Conservation (phyloP, 768 basidiomycete genomes). For the Podaxis sp. region DNA sequence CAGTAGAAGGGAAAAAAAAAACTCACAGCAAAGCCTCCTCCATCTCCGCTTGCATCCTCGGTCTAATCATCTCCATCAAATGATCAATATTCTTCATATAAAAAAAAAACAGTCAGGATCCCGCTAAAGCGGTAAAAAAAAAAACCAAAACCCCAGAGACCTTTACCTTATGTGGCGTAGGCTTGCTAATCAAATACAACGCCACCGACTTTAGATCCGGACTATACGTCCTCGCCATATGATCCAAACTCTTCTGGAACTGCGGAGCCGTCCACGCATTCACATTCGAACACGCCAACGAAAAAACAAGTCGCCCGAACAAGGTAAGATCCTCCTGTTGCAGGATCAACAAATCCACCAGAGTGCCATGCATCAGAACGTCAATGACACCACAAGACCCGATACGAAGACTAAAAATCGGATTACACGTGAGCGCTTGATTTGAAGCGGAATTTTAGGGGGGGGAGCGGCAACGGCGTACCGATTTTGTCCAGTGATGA, state of each 20-base stretch:
- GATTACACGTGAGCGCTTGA: neutral
- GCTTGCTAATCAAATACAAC: conserved; percentile 73
- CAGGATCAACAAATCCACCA: conserved; percentile 48
- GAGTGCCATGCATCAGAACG: conserved; percentile 72
- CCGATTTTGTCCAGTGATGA: conserved; percentile 90
- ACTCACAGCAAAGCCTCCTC: conserved; percentile 78
- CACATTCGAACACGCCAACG: conserved; percentile 68
- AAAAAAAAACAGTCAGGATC: neutral
- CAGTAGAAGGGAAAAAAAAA: conserved; percentile 1
- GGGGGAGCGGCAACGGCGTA: too few relatives aligned
- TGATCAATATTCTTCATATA: conserved; percentile 64
- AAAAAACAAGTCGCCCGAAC: conserved; percentile 82
- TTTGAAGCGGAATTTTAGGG: too few relatives aligned
- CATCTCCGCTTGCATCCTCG: conserved; percentile 70
- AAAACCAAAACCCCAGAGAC: conserved; percentile 23
- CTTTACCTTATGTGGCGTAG: conserved; percentile 64
- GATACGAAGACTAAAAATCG: conserved; percentile 61
- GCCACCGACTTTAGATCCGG: conserved; percentile 79
- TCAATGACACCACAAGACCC: conserved; percentile 86
- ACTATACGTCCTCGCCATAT: conserved; percentile 69
- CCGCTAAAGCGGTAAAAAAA: neutral
- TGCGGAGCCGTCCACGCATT: conserved; percentile 56
- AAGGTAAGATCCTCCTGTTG: conserved; percentile 89
- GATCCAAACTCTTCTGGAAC: conserved; percentile 71
- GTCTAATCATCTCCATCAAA: conserved; percentile 75